Evolutionary conservation across 2,329 filamentous ascomycete species (phyloP).

Genomic region (Nemania sp.): DNA sequence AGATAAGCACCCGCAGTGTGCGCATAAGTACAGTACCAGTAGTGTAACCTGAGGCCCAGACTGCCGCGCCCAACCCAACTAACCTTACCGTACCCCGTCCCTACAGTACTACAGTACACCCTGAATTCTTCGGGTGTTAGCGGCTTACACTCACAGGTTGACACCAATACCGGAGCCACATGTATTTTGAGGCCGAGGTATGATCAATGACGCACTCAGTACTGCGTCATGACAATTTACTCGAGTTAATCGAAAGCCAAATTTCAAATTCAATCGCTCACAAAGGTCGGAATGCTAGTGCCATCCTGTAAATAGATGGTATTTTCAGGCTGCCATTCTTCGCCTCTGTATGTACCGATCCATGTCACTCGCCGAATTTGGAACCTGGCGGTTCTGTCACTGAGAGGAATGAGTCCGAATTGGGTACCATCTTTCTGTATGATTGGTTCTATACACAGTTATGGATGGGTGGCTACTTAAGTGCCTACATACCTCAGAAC

Average conservation of each 20-base stretch:
- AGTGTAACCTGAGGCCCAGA: no score
- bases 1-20: conserved; percentile 1
- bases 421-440: conserved; percentile 6
- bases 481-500: conserved; percentile 9
- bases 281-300: no score
- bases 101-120: no score
- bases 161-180: no score
- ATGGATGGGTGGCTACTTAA: conserved; percentile 7
- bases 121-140: no score
- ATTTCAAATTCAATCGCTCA: no score
- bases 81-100: no score
- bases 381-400: background rate
- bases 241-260: background rate
- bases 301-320: background rate
- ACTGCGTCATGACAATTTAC: conserved; percentile 7
- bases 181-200: no score
- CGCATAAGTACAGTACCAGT: background rate
- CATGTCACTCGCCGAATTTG: background rate
- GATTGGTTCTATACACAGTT: conserved; percentile 1
- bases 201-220: conserved; percentile 16
- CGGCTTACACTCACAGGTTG: no score
- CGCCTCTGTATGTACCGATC: no score
- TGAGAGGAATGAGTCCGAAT: conserved; percentile 9
- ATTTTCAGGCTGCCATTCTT: no score
- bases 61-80: no score